Evolutionary conservation across 2,329 filamentous ascomycete species (phyloP), one percentile per base, ranked within the genome.

Genomic region (Trichoderma harzianum): DNA sequence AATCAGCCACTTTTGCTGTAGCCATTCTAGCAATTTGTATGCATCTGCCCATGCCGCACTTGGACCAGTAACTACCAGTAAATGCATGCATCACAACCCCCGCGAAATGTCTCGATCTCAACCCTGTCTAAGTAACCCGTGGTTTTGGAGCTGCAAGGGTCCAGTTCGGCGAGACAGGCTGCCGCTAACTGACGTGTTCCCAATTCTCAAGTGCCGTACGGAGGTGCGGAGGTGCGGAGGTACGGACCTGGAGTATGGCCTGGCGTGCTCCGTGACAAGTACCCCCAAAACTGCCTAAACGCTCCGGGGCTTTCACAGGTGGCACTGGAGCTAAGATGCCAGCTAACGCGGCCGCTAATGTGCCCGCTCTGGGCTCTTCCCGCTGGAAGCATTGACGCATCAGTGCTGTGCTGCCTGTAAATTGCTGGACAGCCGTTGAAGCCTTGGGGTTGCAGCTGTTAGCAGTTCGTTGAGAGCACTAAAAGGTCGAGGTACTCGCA

Each of bases 181-280:
- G 43, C 70, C 64, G 70, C 39, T 32, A 63, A 63, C 70, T 72
- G 70, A 72, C 70, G 70, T 72, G 64, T 58, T 53, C 58, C 61
- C 36, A 34, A 47, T 34, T 53, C 58, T 51, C 36, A 34, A 47
- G 66, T 51, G 55, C 60, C 68, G 69, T 61, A 61, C 63, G 53
- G 39, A 72, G 58, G 28, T 58, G 43, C 61, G 60, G 68, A 70
- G 60, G 18, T 34, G 67, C 67, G 57, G 67, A 70, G 57, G 67
- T 55, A 57, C 67, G 43, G 66, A 7, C 63, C 30, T 66, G 47
- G 47, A 43, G 26, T 34, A 32, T 68, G 65, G 53, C 53, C 53
- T 51, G 64, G 14, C 51, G 16, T 39, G 24, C 64, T 57, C 47
- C 32, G 64, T 39, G 64, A 26, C 21, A 67, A 11, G 64, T 67